Evolutionary conservation across 768 basidiomycete species (phyloP).

Genomic region (Phlebiopsis flavidoalba): DNA sequence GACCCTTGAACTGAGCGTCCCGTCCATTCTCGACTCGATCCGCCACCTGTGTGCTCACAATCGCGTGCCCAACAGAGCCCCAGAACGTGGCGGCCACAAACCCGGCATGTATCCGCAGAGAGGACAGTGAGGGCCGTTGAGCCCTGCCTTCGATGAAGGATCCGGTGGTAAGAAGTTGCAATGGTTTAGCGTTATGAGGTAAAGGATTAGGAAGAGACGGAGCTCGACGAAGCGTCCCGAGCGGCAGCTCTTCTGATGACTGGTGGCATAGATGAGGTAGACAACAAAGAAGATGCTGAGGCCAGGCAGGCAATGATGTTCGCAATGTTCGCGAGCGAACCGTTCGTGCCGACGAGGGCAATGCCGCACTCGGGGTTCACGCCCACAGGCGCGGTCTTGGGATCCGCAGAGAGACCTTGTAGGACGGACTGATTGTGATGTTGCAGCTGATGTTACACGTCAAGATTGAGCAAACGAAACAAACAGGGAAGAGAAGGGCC

Average conservation of each 20-base stretch:
- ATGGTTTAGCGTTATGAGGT: slow-evolving; percentile 64
- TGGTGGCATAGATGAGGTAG: slow-evolving; percentile 50
- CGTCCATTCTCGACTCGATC: no score
- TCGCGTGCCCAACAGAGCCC: slow-evolving; percentile 67
- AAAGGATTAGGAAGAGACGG: slow-evolving; percentile 56
- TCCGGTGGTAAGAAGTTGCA: slow-evolving; percentile 81
- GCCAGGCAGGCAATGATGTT: slow-evolving; percentile 81
- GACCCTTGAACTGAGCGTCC: slow-evolving; percentile 64
- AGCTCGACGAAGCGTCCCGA: slow-evolving; percentile 66
- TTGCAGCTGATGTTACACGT: slow-evolving; percentile 23
- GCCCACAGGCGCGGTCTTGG: slow-evolving; percentile 68
- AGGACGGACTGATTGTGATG: slow-evolving; percentile 27
- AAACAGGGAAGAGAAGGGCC: slow-evolving; percentile 10
- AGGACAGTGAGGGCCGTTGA: slow-evolving; percentile 62
- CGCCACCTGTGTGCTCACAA: slow-evolving; percentile 84
- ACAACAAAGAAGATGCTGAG: slow-evolving; percentile 60
- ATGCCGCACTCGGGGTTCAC: slow-evolving; percentile 81
- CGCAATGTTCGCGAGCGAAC: slow-evolving; percentile 76
- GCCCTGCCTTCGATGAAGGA: slow-evolving; percentile 74
- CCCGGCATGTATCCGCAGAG: slow-evolving; percentile 77
- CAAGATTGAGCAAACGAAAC: background rate
- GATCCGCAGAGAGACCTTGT: slow-evolving; percentile 37
- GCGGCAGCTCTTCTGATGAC: slow-evolving; percentile 81
- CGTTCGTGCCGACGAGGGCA: slow-evolving; percentile 48
- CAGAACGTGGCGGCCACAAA: slow-evolving; percentile 76